A percentile compares a stretch with the other conserved stretches of the same genome.
Conservation (phyloP, 2,329 filamentous ascomycete species). For the Dothistroma septosporum region DNA sequence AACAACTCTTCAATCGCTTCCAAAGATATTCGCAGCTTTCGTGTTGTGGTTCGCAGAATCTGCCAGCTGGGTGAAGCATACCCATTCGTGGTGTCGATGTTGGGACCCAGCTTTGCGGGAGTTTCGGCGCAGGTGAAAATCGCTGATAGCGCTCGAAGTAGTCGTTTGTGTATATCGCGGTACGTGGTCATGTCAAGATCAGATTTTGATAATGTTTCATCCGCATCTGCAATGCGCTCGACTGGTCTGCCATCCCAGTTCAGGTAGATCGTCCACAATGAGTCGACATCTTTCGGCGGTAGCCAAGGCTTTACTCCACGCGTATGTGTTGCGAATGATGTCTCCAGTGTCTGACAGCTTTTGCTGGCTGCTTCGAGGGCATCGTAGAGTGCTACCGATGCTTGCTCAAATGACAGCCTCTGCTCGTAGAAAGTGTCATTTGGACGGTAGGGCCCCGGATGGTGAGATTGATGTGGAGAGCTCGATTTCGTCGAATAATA, state of each 20-base stretch:
- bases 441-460: not conserved
- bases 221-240: not conserved
- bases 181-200: conserved; percentile 5
- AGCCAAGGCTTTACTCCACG: conserved; percentile 14
- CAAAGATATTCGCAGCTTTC: conserved; percentile 18
- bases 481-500: not conserved
- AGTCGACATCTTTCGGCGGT: conserved; percentile 11
- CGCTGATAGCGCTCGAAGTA: conserved; percentile 11
- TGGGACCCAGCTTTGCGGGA: conserved; percentile 2
- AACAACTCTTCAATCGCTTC: conserved; percentile 21
- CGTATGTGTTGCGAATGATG: conserved; percentile 9
- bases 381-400: conserved; percentile 13
- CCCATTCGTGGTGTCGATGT: not conserved
- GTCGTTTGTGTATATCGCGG: conserved; percentile 7
- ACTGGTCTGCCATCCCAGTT: conserved; percentile 15
- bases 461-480: not conserved
- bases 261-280: conserved; percentile 15
- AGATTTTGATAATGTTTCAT: not conserved
- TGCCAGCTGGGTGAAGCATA: conserved; percentile 13
- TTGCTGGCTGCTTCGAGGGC: conserved; percentile 17
- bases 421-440: not conserved
- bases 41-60: conserved; percentile 16
- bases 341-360: conserved; percentile 14
- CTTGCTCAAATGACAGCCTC: conserved; percentile 14
- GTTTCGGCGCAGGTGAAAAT: conserved; percentile 13